Evolutionary conservation across 345 rosid genomes (phyloP).

Genomic region (Eucalyptus leucophloia): DNA sequence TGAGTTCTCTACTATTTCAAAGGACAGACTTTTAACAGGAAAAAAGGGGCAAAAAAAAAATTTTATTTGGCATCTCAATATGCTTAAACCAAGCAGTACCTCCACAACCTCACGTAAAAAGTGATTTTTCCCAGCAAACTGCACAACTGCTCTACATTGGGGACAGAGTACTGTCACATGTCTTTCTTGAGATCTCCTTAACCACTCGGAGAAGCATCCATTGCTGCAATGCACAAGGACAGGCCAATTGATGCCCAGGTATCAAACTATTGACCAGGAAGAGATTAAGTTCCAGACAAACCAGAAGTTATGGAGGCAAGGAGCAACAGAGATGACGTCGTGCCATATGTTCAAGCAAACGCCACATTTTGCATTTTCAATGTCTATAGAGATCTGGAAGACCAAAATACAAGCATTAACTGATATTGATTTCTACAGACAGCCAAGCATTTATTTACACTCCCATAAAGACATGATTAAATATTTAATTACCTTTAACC

Average conservation of each 20-base stretch:
- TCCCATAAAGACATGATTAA: not conserved
- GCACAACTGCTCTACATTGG: slow-evolving; percentile 82
- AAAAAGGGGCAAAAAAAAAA: not conserved
- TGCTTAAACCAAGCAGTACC: slow-evolving; percentile 18
- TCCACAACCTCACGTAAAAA: slow-evolving; percentile 66
- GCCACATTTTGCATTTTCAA: slow-evolving; percentile 80
- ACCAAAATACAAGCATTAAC: not conserved
- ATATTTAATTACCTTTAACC: slow-evolving; percentile 33
- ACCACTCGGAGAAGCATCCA: slow-evolving; percentile 97
- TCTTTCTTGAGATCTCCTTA: slow-evolving; percentile 64
- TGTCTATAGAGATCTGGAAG: slow-evolving; percentile 53
- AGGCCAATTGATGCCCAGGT: not conserved
- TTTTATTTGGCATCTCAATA: not conserved
- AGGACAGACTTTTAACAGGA: not conserved
- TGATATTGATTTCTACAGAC: not conserved
- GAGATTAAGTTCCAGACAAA: slow-evolving; percentile 5
- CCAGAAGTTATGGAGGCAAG: slow-evolving; percentile 98
- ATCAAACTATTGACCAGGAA: not conserved
- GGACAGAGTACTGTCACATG: slow-evolving; percentile 70
- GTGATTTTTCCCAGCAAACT: slow-evolving; percentile 77
- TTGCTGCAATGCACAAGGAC: slow-evolving; percentile 41
- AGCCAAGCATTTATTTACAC: not conserved
- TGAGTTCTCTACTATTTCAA: not conserved
- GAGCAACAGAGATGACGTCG: slow-evolving; percentile 85
- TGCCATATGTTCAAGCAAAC: slow-evolving; percentile 93